A percentile compares a stretch with the other conserved stretches of the same genome.
phyloP scores from a whole-genome alignment of 805 yeast genomes.

The Ogataea dorogensis region DNA sequence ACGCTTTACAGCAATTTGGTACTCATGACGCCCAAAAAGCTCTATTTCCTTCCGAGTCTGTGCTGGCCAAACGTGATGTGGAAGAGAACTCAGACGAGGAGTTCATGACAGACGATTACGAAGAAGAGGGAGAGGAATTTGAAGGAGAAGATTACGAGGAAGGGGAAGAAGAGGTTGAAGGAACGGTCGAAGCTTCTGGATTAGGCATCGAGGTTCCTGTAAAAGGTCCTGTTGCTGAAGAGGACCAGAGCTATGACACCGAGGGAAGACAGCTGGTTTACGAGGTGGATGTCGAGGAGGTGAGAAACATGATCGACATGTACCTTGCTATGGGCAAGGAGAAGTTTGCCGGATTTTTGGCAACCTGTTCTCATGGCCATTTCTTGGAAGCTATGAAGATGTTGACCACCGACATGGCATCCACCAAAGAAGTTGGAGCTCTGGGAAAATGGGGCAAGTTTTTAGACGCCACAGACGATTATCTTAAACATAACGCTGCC shows the following conservation, averaged over 20 bases:
- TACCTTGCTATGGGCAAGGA: slow-evolving; percentile 27
- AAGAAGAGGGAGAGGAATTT: slow-evolving; percentile 9
- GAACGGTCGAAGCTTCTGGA: slow-evolving; percentile 5
- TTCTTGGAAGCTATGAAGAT: slow-evolving; percentile 25
- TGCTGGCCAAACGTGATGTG: slow-evolving; percentile 3
- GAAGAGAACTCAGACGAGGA: slow-evolving; percentile 5
- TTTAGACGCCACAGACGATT: slow-evolving; percentile 17
- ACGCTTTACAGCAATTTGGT: slow-evolving; percentile 1
- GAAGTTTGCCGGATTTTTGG: slow-evolving; percentile 30
- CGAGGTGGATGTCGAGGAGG: slow-evolving; percentile 27
- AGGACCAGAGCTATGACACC: slow-evolving; percentile 22
- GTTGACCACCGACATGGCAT: slow-evolving; percentile 16
- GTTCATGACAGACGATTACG: slow-evolving; percentile 2
- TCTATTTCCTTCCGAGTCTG: slow-evolving; percentile 4
- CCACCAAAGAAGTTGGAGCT: slow-evolving; percentile 11
- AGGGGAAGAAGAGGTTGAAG: slow-evolving; percentile 7
- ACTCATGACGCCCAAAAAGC: slow-evolving; percentile 7
- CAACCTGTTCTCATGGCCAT: slow-evolving; percentile 27
- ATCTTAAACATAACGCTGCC: slow-evolving; percentile 11
- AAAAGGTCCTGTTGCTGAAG: slow-evolving; percentile 24
- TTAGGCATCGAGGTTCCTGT: slow-evolving; percentile 24
- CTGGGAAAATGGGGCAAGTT: slow-evolving; percentile 11
- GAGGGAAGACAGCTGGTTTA: slow-evolving; percentile 22
- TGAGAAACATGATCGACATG: slow-evolving; percentile 20
- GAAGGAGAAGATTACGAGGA: slow-evolving; percentile 10